Conservation (phyloP, 495 filamentous ascomycete species). For the Saxophila tyrrhenica region DNA sequence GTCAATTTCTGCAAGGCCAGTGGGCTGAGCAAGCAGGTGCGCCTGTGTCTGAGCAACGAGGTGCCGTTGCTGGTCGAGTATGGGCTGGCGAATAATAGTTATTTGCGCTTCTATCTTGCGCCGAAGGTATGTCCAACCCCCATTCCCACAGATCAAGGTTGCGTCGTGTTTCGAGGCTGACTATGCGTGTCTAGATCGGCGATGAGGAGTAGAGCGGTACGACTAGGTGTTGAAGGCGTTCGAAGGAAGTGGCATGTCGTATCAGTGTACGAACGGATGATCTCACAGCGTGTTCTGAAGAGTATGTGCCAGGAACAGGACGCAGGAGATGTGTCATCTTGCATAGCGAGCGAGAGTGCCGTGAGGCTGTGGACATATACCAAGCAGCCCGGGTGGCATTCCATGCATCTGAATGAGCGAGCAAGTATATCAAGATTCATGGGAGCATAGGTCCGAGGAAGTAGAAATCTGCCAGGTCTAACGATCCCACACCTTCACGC, state of each 20-base stretch:
- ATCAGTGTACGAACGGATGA: too few species aligned
- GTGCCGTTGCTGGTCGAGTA: conserved; percentile 96
- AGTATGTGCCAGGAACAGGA: neutral
- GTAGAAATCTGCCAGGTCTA: too few species aligned
- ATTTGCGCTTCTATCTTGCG: conserved; percentile 91
- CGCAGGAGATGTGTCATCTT: neutral
- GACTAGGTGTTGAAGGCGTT: too few species aligned
- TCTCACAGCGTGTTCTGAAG: too few species aligned
- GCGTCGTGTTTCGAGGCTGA: neutral
- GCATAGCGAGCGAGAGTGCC: neutral
- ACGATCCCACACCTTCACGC: too few species aligned
- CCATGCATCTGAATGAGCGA: too few species aligned
- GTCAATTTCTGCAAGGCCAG: conserved; percentile 99
- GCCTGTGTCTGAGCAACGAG: conserved; percentile 87
- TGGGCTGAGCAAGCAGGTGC: conserved; percentile 68
- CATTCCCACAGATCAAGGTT: too few species aligned
- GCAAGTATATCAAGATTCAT: too few species aligned
- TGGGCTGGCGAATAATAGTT: conserved; percentile 65
- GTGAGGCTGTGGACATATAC: too few species aligned
- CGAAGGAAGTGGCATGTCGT: too few species aligned
- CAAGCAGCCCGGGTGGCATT: too few species aligned
- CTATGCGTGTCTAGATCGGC: neutral
- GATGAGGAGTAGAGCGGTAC: conserved; percentile 7
- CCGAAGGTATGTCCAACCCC: conserved; percentile 62
- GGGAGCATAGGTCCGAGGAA: too few species aligned